These are phyloP conservation scores for Microglena sp. DNA, from an alignment of 139 green algal genomes.

Conservation along the genomic window DNA sequence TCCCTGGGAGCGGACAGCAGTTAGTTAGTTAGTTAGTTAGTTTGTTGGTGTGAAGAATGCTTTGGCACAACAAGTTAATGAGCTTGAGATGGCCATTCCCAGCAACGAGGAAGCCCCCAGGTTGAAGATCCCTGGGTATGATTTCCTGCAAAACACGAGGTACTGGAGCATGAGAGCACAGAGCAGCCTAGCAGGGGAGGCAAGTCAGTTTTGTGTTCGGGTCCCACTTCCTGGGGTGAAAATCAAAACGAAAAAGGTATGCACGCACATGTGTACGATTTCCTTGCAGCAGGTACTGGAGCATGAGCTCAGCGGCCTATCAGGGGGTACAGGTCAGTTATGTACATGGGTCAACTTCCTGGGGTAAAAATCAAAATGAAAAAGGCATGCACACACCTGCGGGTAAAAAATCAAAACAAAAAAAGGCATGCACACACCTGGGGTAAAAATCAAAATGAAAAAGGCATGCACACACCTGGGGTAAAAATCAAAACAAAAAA, in stretches of 20 bases:
- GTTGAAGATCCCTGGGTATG: conserved; percentile 71
- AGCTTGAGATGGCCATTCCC: conserved; percentile 74
- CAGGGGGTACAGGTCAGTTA: neutral
- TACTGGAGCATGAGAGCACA: neutral
- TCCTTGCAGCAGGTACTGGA: conserved; percentile 7
- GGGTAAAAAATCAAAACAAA: no score
- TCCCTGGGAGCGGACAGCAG: conserved; percentile 39
- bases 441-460: neutral
- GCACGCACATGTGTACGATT: conserved; percentile 37
- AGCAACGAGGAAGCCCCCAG: conserved; percentile 83
- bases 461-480: conserved; percentile 14
- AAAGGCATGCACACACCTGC: conserved; percentile 14
- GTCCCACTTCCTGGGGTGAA: neutral
- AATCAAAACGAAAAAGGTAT: neutral
- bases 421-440: neutral
- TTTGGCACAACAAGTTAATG: conserved; percentile 85
- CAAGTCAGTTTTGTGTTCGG: neutral
- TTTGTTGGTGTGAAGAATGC: conserved; percentile 6
- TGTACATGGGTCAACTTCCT: neutral
- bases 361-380: neutral
- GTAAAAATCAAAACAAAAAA: conserved; percentile 2
- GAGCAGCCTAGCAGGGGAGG: neutral
- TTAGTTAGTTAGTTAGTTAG: conserved; percentile 23
- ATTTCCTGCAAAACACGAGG: neutral
- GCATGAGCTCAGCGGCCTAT: neutral